Percentiles rank a stretch among this genome's conserved stretches.
Evolutionary conservation across 169 alveolate genomes (phyloP).

Genomic region (Plasmodium cynomolgi): DNA sequence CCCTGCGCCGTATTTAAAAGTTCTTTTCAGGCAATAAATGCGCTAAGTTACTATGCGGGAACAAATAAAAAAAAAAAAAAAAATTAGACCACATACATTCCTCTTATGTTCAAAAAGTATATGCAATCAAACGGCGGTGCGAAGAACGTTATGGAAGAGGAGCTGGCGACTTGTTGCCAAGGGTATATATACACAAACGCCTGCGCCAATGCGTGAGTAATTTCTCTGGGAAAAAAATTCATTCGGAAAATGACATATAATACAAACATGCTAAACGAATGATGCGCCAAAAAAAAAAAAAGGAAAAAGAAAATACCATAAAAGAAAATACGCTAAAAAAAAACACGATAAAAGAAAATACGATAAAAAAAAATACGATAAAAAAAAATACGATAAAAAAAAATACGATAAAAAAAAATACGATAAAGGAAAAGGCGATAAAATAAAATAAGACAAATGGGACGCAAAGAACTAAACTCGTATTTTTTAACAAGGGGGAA

Average conservation of each 20-base stretch:
- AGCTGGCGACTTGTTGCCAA: background rate
- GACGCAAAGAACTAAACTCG: background rate
- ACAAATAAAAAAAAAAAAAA: background rate
- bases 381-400: background rate
- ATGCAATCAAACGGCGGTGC: background rate
- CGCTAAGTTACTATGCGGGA: background rate
- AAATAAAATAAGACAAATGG: conserved; percentile 25
- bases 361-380: no score
- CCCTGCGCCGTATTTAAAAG: background rate
- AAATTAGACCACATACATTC: background rate
- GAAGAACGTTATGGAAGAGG: background rate
- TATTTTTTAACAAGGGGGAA: background rate
- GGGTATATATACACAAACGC: background rate
- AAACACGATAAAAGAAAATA: no score
- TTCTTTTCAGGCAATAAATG: background rate
- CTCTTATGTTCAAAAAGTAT: background rate
- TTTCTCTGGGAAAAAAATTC: background rate
- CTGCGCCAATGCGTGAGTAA: background rate
- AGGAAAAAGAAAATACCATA: no score
- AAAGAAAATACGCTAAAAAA: no score
- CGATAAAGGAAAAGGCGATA: background rate
- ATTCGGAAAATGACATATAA: conserved; percentile 2
- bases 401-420: background rate
- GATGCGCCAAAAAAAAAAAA: background rate
- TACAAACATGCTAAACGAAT: conserved; percentile 2